Evolutionary conservation across 1,139 yeast species (phyloP).

Genomic region (Saccharomyces hybrid): DNA sequence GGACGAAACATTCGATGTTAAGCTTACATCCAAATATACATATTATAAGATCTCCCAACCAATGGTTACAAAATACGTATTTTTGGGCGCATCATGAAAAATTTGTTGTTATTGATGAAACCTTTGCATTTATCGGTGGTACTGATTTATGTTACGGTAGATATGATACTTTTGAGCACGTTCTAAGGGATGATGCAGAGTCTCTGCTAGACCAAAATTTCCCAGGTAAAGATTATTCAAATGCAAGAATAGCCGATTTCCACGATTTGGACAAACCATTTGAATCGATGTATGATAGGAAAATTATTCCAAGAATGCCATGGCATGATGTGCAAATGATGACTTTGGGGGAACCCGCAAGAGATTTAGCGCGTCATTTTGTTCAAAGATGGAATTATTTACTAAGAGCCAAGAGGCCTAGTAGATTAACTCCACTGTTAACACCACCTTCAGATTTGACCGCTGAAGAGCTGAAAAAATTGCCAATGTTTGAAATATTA

Average conservation of each 20-base stretch:
- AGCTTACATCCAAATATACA: slow-evolving; percentile 81
- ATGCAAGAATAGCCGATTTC: slow-evolving; percentile 89
- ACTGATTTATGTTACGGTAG: slow-evolving; percentile 93
- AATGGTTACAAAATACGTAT: slow-evolving; percentile 81
- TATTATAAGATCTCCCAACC: slow-evolving; percentile 92
- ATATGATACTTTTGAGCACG: slow-evolving; percentile 95
- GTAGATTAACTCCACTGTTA: slow-evolving; percentile 82
- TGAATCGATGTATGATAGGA: slow-evolving; percentile 86
- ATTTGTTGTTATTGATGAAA: slow-evolving; percentile 75
- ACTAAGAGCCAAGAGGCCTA: slow-evolving; percentile 86
- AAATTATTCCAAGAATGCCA: slow-evolving; percentile 85
- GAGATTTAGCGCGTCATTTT: slow-evolving; percentile 88
- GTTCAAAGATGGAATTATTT: slow-evolving; percentile 97
- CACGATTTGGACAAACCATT: slow-evolving; percentile 74
- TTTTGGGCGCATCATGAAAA: slow-evolving; percentile 99
- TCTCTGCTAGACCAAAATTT: slow-evolving; percentile 59
- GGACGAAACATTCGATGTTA: slow-evolving; percentile 87
- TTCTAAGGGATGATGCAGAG: slow-evolving; percentile 62
- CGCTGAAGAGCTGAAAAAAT: slow-evolving; percentile 53
- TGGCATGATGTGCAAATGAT: slow-evolving; percentile 99
- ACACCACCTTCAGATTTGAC: slow-evolving; percentile 89
- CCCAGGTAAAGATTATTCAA: slow-evolving; percentile 97
- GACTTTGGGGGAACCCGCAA: slow-evolving; percentile 89
- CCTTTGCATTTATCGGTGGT: slow-evolving; percentile 89
- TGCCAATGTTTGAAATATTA: slow-evolving; percentile 41